Evolutionary conservation across 2,329 filamentous ascomycete genomes (phyloP).

Genomic region (Bipolaris oryzae): DNA sequence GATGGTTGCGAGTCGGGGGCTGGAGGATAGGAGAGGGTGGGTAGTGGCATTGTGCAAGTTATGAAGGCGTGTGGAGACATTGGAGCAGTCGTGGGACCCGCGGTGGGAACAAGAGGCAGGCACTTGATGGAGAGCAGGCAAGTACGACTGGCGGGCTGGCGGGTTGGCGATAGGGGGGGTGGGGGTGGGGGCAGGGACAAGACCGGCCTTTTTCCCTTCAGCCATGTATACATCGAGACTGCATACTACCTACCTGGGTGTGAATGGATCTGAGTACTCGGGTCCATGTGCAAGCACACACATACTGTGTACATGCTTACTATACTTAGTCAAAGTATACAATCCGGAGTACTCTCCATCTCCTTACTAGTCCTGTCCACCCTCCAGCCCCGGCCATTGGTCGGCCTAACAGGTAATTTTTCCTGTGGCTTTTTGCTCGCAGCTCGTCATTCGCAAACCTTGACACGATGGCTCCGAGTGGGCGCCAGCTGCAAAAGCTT

Average conservation of each 20-base stretch:
- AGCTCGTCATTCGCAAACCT: not conserved
- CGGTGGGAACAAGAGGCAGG: slow-evolving; percentile 2
- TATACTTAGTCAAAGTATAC: not conserved
- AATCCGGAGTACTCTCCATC: no score
- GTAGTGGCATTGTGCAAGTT: not conserved
- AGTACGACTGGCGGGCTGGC: no score
- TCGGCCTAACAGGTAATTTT: not conserved
- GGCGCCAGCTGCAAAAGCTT: not conserved
- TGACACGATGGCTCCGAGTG: slow-evolving; percentile 2
- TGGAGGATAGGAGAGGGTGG: slow-evolving; percentile 3
- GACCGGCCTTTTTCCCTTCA: no score
- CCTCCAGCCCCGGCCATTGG: slow-evolving; percentile 2
- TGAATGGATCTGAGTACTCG: no score
- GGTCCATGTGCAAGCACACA: no score
- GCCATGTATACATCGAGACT: no score
- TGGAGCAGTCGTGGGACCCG: not conserved
- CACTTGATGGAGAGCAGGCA: not conserved
- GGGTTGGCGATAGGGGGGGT: no score
- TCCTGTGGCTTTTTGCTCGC: slow-evolving; percentile 7
- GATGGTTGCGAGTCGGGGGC: slow-evolving; percentile 13
- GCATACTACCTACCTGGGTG: no score
- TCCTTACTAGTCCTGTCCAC: not conserved
- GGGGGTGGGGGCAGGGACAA: no score
- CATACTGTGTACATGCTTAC: no score
- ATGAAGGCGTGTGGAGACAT: not conserved